Base-by-base conservation (phyloP, 176 grass and related monocot genomes). In the Metroxylon sagu region DNA sequence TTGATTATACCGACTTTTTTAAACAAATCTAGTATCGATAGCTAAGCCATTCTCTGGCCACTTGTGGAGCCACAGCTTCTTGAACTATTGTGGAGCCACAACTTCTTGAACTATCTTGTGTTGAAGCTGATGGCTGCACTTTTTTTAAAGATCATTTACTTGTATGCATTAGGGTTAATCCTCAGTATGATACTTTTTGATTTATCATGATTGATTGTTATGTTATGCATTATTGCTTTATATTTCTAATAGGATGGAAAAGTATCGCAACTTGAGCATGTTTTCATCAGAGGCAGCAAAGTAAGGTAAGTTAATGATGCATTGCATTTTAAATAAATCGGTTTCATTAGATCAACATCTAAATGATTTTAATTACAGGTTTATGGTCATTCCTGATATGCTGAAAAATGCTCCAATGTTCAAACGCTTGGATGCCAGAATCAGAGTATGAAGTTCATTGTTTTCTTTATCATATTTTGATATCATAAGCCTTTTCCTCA, bases 301-400 rank as follows among this genome's bases (percentile, higher is more conserved):
- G 81, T 89, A 18, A 57, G 85, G 81, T 81, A 75, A 64, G 19
- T 68, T 60, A 15, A 49, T n/a, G 51, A 59, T 16, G 31, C 59
- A 21, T 8, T 59, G 5, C 49, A 15, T 63, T 31, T 64, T 51
- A 16, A 0, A 18, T 39, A 14, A 30, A 5, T 26, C 25, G 21
- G 14, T 73, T 35, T 12, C 55, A 7, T 57, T 17, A 4, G 27
- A 4, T 50, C 48, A 30, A 57, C 69, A 30, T 8, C 50, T 50
- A 29, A 3, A 26, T 56, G 49, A 25, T 76, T 73, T 75, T 50
- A 43, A 6, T 64, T 77, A 19, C 59, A 77, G 86, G 16, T 89
- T 89, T 73, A 89, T 85, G 77, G 74, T 89, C 10, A 82, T 89
- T 53, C 81, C 78, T 21, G 81, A 89, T 72, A 89, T 89, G 86